Percentiles rank a stretch among this genome's conserved stretches.
Evolutionary conservation across 495 filamentous ascomycete genomes (phyloP).

Genomic region (Aspergillus steynii): DNA sequence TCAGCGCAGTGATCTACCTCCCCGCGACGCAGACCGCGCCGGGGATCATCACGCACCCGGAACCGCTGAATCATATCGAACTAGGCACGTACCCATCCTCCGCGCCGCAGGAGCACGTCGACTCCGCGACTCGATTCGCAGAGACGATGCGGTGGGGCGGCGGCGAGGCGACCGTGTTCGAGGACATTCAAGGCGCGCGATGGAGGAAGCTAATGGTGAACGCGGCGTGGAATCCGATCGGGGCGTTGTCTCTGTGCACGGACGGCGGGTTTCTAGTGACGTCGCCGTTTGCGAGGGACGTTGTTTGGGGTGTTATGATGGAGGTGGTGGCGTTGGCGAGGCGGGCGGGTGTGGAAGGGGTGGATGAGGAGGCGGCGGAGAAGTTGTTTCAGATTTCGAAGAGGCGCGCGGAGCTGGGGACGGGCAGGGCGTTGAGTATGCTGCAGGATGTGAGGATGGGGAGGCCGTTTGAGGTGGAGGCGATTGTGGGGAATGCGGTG

Average conservation of each 20-base stretch:
- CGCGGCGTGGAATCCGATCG: constrained; percentile 53
- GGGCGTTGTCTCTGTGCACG: constrained; percentile 45
- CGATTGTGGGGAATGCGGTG: constrained; percentile 53
- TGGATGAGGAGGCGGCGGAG: constrained; percentile 38
- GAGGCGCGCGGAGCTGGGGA: constrained; percentile 28
- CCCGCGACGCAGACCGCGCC: constrained; percentile 45
- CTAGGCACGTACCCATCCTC: constrained; percentile 49
- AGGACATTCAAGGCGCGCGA: constrained; percentile 52
- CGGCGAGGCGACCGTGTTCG: constrained; percentile 36
- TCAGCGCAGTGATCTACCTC: constrained; percentile 51
- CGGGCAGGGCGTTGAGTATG: constrained; percentile 47
- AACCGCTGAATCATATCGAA: constrained; percentile 38
- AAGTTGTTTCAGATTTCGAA: constrained; percentile 37
- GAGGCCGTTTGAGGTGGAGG: constrained; percentile 50
- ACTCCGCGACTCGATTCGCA: constrained; percentile 33
- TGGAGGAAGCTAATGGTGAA: constrained; percentile 56
- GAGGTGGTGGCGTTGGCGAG: constrained; percentile 50
- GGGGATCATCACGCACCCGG: constrained; percentile 27
- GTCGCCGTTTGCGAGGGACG: constrained; percentile 27
- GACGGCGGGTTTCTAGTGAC: constrained; percentile 45
- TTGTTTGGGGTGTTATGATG: constrained; percentile 47
- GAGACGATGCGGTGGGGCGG: constrained; percentile 37
- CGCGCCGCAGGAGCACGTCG: constrained; percentile 22
- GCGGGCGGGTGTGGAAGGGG: constrained; percentile 39
- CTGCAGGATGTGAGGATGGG: constrained; percentile 42